Conservation (phyloP, 768 basidiomycete species). For the Lactarius pseudohatsudake region DNA sequence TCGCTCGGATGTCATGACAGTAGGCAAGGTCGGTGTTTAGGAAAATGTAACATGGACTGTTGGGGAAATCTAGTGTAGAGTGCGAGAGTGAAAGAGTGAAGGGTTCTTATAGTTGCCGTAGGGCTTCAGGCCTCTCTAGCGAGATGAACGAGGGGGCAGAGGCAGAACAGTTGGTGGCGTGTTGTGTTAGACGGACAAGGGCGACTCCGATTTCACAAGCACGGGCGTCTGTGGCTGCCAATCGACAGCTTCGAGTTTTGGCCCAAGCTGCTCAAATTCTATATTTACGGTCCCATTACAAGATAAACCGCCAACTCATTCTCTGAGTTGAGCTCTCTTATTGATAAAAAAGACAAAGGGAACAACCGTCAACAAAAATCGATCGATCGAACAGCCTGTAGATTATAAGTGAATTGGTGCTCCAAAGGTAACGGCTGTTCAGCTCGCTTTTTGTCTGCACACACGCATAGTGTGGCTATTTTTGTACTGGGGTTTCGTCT, state of each 20-base stretch:
- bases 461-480: slow-evolving; percentile 14
- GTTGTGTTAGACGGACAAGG: slow-evolving; percentile 6
- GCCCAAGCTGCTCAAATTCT: neutral
- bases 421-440: neutral
- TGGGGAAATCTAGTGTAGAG: neutral
- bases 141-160: slow-evolving; percentile 6
- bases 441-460: slow-evolving; percentile 12
- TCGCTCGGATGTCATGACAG: slow-evolving; percentile 23
- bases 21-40: slow-evolving; percentile 4
- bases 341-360: slow-evolving; percentile 14
- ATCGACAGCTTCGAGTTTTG: neutral
- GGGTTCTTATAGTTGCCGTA: slow-evolving; percentile 5
- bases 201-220: slow-evolving; percentile 11
- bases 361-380: neutral
- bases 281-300: neutral
- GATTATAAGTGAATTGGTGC: slow-evolving; percentile 4
- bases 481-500: slow-evolving; percentile 23
- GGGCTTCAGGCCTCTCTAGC: slow-evolving; percentile 13
- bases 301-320: slow-evolving; percentile 4
- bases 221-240: neutral
- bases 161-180: neutral
- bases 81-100: slow-evolving; percentile 2
- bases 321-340: slow-evolving; percentile 12
- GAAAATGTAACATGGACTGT: slow-evolving; percentile 24
- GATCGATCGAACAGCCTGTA: slow-evolving; percentile 5